Conservation (phyloP, 331 rosid species). For the Spiraea crenata region DNA sequence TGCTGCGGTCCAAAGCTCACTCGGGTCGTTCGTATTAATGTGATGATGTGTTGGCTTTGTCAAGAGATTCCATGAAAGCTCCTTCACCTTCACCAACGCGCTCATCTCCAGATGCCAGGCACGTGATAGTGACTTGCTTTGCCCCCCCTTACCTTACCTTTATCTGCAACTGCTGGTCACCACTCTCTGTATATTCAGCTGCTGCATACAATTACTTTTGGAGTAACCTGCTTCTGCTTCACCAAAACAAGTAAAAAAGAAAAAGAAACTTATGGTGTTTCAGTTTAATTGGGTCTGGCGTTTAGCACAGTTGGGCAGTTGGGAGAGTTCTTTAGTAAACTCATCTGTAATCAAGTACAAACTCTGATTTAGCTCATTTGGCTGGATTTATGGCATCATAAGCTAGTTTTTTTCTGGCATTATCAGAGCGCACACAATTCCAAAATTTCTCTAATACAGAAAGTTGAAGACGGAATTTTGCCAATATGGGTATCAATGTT, state of each 20-base stretch:
- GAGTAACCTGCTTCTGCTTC: background rate
- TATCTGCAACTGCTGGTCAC: constrained; percentile 1
- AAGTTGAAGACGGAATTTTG: too few species aligned
- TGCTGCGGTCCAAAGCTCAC: constrained; percentile 39
- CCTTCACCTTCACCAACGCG: constrained; percentile 23
- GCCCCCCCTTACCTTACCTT: background rate
- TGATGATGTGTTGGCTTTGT: constrained; percentile 43
- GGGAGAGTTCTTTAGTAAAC: background rate
- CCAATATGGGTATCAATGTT: too few species aligned
- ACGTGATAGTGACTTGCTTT: background rate
- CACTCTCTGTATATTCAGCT: background rate
- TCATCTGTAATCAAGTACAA: background rate
- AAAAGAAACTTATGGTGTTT: background rate
- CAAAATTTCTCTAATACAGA: too few species aligned
- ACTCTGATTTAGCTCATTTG: background rate
- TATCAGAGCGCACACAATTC: too few species aligned
- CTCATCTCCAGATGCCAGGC: constrained; percentile 1
- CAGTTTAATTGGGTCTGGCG: background rate
- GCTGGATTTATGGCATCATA: background rate
- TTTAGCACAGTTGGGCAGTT: background rate
- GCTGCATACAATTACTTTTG: background rate
- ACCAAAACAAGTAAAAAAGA: background rate
- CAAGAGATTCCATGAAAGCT: constrained; percentile 49
- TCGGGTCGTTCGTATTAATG: constrained; percentile 34
- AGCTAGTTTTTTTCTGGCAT: too few species aligned